Base-by-base conservation (phyloP, 306 rosid genomes). In the Quercus alba region DNA sequence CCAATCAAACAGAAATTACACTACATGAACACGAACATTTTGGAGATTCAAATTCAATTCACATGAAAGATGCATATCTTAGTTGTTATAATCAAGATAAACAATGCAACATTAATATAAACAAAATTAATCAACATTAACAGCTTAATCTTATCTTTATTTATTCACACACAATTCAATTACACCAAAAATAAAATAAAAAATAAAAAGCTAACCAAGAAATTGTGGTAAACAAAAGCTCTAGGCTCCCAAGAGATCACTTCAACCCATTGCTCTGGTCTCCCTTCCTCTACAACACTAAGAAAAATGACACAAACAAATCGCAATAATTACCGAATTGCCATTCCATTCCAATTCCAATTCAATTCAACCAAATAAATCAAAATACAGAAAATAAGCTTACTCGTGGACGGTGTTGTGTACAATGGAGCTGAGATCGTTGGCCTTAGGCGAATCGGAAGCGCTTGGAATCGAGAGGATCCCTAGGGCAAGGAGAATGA, bases 201-300 rank as follows among this genome's bases (percentile, higher is more conserved):
- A 8, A 4, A 14, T 35, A 41, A 7, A 12, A 26, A 30, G 74
- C 86, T 87, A 25, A 95, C 98, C 97, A 96, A 83, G 84, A 96
- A 93, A 80, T 93, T 96, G 41, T 96, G 99, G 82, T 91, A 96
- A 7, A 96, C 87, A 75, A 93, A 89, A 58, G 99, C 98, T 88
- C 99, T 82, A 54, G 99, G 99, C 91, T 96, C 98, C 99, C 99
- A 96, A 0, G 99, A 96, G 77, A 96, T 62, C 26, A 90, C 83
- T 88, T 96, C 99, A 52, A 91, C 97, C 99, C 99, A 96, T 80
- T 82, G 81, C 57, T 93, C 98, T 38, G 84, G 84, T 15, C 64
- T 81, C 51, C 87, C 91, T 2, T 93, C 89, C 1, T 87, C 97
- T 49, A 9, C 80, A 1, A 80, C 80, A 66, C 91, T 90, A 74